Evolutionary conservation across 2,329 filamentous ascomycete genomes (phyloP).

Genomic region (Aspergillus caelatus): DNA sequence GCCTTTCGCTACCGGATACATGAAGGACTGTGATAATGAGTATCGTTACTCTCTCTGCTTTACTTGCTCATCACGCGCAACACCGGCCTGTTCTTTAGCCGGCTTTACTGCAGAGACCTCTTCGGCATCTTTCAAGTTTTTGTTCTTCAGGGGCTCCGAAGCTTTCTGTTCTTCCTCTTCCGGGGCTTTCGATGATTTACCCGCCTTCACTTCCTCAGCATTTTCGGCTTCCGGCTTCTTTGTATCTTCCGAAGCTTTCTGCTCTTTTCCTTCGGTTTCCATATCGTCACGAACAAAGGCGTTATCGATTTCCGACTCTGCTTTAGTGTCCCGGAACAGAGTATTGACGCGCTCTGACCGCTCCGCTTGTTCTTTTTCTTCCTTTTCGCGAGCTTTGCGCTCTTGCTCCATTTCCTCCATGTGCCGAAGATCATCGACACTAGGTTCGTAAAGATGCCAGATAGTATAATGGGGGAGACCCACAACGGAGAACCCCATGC

Average conservation of each 20-base stretch:
- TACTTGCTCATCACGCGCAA: slow-evolving; percentile 3
- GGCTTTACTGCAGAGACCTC: slow-evolving; percentile 27
- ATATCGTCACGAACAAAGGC: slow-evolving; percentile 71
- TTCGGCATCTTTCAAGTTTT: slow-evolving; percentile 22
- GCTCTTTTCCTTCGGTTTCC: slow-evolving; percentile 56
- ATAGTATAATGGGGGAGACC: slow-evolving; percentile 97
- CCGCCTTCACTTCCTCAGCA: slow-evolving; percentile 25
- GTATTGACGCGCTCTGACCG: slow-evolving; percentile 77
- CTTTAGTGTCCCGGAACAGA: slow-evolving; percentile 73
- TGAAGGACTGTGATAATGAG: background rate
- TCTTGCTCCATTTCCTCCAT: slow-evolving; percentile 99
- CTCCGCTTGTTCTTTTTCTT: slow-evolving; percentile 74
- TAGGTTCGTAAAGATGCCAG: slow-evolving; percentile 99
- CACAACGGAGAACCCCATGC: slow-evolving; percentile 94
- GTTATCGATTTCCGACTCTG: slow-evolving; percentile 91
- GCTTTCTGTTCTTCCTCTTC: slow-evolving; percentile 49
- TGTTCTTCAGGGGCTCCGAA: slow-evolving; percentile 8
- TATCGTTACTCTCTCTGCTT: slow-evolving; percentile 2
- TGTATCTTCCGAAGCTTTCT: slow-evolving; percentile 8
- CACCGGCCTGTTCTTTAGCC: slow-evolving; percentile 17
- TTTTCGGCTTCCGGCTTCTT: slow-evolving; percentile 20
- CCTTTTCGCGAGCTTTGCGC: slow-evolving; percentile 74
- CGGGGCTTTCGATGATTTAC: slow-evolving; percentile 56
- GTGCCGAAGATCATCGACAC: slow-evolving; percentile 91
- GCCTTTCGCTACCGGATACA: background rate